phyloP scores from a whole-genome alignment of 257 asterid species.

The Solanum pennellii region DNA sequence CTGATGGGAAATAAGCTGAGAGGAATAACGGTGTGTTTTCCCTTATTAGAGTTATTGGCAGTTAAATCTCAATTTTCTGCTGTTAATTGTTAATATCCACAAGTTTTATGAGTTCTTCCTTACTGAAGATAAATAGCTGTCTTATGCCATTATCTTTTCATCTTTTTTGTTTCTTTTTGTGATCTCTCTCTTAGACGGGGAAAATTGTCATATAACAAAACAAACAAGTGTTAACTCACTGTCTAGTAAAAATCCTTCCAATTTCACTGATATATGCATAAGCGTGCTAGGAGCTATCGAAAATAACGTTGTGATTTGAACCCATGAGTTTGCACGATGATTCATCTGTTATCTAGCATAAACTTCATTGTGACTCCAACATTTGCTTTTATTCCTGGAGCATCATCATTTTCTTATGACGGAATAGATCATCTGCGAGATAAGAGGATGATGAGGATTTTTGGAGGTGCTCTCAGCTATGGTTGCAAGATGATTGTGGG shows the following conservation, averaged over 20 bases:
- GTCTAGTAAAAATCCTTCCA: not conserved
- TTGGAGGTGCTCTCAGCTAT: not conserved
- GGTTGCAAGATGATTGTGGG: not conserved
- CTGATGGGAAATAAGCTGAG: slow-evolving; percentile 65
- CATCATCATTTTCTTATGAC: not conserved
- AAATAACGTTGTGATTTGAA: not conserved
- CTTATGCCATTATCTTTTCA: not conserved
- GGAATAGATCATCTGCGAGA: not conserved
- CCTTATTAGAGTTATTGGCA: not conserved
- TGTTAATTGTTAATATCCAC: not conserved
- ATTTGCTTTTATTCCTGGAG: not conserved
- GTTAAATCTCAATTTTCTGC: not conserved
- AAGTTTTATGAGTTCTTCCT: not conserved
- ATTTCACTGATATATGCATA: not conserved
- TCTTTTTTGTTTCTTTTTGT: not conserved
- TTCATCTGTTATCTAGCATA: not conserved
- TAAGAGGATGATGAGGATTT: not conserved
- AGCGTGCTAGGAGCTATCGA: not conserved
- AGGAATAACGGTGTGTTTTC: slow-evolving; percentile 45
- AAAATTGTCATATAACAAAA: not conserved
- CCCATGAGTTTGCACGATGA: not conserved
- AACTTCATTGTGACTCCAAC: not conserved
- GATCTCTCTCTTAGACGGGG: not conserved
- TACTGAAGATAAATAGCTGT: not conserved
- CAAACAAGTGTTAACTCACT: not conserved